A percentile compares a stretch with the other conserved stretches of the same genome.
These are phyloP conservation scores for Nakaseomyces uthaithaninus DNA, from an alignment of 1,139 yeast species.

Conservation along the genomic window DNA sequence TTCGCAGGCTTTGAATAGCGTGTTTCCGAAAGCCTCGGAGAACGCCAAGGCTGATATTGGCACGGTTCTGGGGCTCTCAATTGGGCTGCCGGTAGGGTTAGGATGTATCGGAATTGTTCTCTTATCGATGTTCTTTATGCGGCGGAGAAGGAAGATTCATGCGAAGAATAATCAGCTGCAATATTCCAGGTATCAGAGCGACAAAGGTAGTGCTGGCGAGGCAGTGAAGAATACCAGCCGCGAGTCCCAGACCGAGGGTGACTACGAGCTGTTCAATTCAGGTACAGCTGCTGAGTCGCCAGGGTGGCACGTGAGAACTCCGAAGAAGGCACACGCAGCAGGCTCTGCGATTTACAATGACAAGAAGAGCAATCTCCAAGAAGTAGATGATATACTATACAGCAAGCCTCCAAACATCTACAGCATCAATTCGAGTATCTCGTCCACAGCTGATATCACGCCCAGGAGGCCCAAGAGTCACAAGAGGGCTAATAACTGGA, in stretches of 20 bases:
- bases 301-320: background rate
- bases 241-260: too few relatives aligned
- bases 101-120: constrained; percentile 19
- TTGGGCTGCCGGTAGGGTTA: constrained; percentile 29
- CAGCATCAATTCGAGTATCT: constrained; percentile 14
- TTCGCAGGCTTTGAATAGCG: too few relatives aligned
- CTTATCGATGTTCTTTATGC: constrained; percentile 8
- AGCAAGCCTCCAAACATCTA: constrained; percentile 22
- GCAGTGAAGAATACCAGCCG: too few relatives aligned
- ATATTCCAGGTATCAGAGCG: too few relatives aligned
- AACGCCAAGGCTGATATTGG: background rate
- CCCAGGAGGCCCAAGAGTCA: background rate
- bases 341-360: constrained; percentile 6
- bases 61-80: constrained; percentile 11
- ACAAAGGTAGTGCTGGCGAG: too few relatives aligned
- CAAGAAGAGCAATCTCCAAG: constrained; percentile 8
- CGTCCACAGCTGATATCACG: background rate
- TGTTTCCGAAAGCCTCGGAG: background rate
- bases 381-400: constrained; percentile 17
- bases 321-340: constrained; percentile 9
- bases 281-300: too few relatives aligned
- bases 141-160: background rate
- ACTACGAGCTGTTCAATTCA: too few relatives aligned
- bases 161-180: too few relatives aligned
- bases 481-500: constrained; percentile 18